Percentiles rank a stretch among this genome's conserved stretches.
Conservation (phyloP, 2,329 filamentous ascomycete species). For the Periconia sp. region DNA sequence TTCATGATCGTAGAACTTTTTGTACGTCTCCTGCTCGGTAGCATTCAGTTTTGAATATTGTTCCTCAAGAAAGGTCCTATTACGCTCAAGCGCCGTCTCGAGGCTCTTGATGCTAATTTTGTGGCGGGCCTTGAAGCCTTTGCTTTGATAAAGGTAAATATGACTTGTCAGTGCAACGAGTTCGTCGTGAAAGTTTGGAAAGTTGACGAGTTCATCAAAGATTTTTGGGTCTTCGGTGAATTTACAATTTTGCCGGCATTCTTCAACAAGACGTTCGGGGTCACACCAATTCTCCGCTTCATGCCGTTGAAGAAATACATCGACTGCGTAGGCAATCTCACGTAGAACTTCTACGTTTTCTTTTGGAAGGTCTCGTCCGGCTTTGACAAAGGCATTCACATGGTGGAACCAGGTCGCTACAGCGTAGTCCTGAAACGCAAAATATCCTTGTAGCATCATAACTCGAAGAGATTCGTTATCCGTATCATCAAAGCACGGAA, state of each 20-base stretch:
- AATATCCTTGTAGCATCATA: conserved; percentile 21
- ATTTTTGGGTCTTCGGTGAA: conserved; percentile 16
- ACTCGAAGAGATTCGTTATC: conserved; percentile 17
- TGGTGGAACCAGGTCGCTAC: conserved; percentile 38
- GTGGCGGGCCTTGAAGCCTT: conserved; percentile 33
- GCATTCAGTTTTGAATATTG: conserved; percentile 16
- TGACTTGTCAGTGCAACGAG: conserved; percentile 36
- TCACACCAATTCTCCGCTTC: conserved; percentile 23
- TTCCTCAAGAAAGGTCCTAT: conserved; percentile 38
- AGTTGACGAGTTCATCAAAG: too few relatives aligned
- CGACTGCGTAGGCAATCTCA: conserved; percentile 17
- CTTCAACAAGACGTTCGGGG: conserved; percentile 11
- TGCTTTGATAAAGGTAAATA: conserved; percentile 37
- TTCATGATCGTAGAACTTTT: conserved; percentile 44
- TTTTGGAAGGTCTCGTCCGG: conserved; percentile 22
- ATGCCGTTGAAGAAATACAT: conserved; percentile 26
- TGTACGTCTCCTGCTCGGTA: conserved; percentile 12
- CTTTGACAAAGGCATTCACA: conserved; percentile 31
- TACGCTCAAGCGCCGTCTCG: conserved; percentile 27
- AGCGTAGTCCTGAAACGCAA: conserved; percentile 38
- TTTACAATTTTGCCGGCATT: conserved; percentile 20
- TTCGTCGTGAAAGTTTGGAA: conserved; percentile 26
- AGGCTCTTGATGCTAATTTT: conserved; percentile 39
- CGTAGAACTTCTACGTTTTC: conserved; percentile 11
- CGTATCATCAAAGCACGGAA: conserved; percentile 24